phyloP scores from a whole-genome alignment of 31 red algal species.

The Pterothamnion heteromorphum region DNA sequence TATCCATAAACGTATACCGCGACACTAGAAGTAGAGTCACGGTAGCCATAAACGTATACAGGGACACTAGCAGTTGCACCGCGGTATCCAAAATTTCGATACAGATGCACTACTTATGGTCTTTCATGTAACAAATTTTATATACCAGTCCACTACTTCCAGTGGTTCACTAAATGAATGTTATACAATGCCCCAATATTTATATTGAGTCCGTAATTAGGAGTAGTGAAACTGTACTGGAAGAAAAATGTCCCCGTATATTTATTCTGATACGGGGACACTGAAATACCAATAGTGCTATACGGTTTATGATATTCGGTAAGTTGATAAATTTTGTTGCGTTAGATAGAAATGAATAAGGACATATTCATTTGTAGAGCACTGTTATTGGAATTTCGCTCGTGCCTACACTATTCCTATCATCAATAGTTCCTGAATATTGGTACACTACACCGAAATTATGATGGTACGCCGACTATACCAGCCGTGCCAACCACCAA shows the following conservation, averaged over 20 bases:
- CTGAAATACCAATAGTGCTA: background rate
- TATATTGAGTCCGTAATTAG: background rate
- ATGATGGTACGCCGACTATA: no score
- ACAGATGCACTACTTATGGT: background rate
- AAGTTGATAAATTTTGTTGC: background rate
- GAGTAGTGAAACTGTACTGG: background rate
- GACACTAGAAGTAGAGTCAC: no score
- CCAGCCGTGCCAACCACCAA: no score
- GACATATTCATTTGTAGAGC: background rate
- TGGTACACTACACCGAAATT: no score
- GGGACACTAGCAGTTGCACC: no score
- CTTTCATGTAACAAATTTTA: background rate
- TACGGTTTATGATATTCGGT: background rate
- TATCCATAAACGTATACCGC: no score
- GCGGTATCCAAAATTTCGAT: no score
- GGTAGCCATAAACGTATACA: background rate
- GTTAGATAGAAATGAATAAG: background rate
- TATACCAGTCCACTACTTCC: background rate
- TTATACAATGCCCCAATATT: background rate
- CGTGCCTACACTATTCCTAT: background rate
- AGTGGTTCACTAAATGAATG: background rate
- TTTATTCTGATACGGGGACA: background rate
- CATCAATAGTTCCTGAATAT: no score
- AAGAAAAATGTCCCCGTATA: background rate
- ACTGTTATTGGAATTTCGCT: background rate